Conservation (phyloP, 805 yeast species). For the Wickerhamiella kurtzmanii region DNA sequence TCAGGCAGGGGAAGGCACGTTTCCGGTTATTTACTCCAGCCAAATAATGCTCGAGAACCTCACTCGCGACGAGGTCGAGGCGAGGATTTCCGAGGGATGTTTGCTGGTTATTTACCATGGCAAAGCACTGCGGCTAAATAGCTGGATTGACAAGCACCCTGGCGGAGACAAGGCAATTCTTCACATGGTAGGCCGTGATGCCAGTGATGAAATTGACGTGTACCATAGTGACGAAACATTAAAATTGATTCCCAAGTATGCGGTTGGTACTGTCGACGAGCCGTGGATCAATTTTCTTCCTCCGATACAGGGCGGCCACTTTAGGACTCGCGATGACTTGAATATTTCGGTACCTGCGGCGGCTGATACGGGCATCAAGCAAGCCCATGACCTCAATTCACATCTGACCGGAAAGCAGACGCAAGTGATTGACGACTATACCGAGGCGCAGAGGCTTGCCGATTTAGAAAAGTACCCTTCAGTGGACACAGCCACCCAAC, state of each 20-base stretch:
- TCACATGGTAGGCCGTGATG: constrained; percentile 82
- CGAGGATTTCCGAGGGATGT: constrained; percentile 52
- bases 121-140: constrained; percentile 48
- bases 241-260: constrained; percentile 39
- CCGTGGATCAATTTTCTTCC: constrained; percentile 69
- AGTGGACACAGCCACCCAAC: constrained; percentile 57
- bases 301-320: constrained; percentile 74
- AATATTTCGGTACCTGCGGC: not conserved
- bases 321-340: constrained; percentile 24
- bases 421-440: constrained; percentile 41
- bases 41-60: constrained; percentile 12
- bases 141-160: constrained; percentile 67
- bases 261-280: constrained; percentile 49
- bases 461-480: constrained; percentile 50
- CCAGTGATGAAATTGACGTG: constrained; percentile 81
- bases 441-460: constrained; percentile 38
- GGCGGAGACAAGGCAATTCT: constrained; percentile 78
- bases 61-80: constrained; percentile 37
- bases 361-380: constrained; percentile 1
- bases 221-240: constrained; percentile 57
- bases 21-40: not conserved
- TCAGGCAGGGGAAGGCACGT: too few species aligned
- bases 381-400: not conserved
- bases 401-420: constrained; percentile 31
- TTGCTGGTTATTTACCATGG: constrained; percentile 54